phyloP scores from a whole-genome alignment of 176 grass and related monocot species.

The Saccharum spontaneum region DNA sequence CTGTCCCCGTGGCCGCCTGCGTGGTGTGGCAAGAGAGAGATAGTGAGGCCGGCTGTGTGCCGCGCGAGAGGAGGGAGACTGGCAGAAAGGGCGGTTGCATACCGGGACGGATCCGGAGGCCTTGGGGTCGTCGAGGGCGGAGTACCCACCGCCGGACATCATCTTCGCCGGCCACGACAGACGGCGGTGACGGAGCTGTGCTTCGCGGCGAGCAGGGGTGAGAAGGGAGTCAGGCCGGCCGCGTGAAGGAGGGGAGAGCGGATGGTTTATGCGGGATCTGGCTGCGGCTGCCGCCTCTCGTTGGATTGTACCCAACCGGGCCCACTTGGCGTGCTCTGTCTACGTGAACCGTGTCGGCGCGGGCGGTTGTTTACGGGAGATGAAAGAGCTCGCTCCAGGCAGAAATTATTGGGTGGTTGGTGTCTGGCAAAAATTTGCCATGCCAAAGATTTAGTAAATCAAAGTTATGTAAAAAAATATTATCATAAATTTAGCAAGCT shows the following conservation, averaged over 20 bases:
- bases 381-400: neutral
- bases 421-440: too few relatives aligned
- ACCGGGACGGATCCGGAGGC: conserved; percentile 92
- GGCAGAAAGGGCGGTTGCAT: neutral
- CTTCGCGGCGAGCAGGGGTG: conserved; percentile 2
- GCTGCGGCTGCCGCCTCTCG: neutral
- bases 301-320: conserved; percentile 12
- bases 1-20: conserved; percentile 65
- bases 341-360: neutral
- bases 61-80: neutral
- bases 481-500: too few relatives aligned
- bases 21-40: neutral
- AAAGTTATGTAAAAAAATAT: too few relatives aligned
- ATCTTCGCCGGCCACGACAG: conserved; percentile 51
- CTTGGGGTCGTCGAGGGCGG: conserved; percentile 78
- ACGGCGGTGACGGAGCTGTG: neutral
- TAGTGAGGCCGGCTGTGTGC: neutral
- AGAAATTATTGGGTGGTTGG: too few relatives aligned
- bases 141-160: conserved; percentile 96
- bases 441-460: too few relatives aligned
- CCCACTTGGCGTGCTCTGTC: neutral
- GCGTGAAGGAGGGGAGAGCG: neutral
- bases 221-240: neutral
- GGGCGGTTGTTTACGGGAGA: neutral
- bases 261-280: conserved; percentile 19